Evolutionary conservation across 225 moss, liverwort and hornwort genomes (phyloP), one percentile per base, ranked within the genome.

Genomic region (Physcomitrellopsis africana): DNA sequence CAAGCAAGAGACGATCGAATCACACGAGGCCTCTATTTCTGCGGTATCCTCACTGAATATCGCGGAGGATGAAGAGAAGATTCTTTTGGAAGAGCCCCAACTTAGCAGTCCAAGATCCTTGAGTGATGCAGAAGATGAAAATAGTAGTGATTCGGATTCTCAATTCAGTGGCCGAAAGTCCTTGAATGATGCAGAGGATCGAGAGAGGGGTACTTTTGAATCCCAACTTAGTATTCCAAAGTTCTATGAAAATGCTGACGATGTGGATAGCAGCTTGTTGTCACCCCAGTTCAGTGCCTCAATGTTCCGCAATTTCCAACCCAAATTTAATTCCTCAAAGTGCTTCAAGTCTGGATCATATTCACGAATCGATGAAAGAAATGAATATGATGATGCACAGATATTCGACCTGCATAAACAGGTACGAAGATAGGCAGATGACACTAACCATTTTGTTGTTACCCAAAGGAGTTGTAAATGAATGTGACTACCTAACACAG

Each of bases 371-470:
- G 60, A 80, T 72, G 82, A 72, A 67, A 55, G 46, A 10, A 72
- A 76, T 49, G 82, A 77, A 72, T 43, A 52, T 63, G 62, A 70
- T 73, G 80, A 63, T 52, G 37, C 70, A 29, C 49, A 78, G 65
- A 78, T 37, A 60, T 43, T 57, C 65, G 83, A 75, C 51, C 68
- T 83, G 68, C 83, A 69, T 47, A 60, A 72, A 77, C 80, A 86
- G 86, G 86, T 86, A 81, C 57, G 53, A 41, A 42, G 51, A 67
- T 70, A 72, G 65, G 51, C 70, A 60, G 12, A 61, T 73, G 54
- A 66, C 60, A 66, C 48, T 15, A 13, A 2, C 24, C 24, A 24
- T 49, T 14, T 27, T 60, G 5, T 68, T 52, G n/a, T 43, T 51
- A 10, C 17, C 10, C 11, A 37, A 59, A 58, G n/a, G 45, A 32